Conservation (phyloP, 2,329 filamentous ascomycete genomes). For the Aspergillus phoenicis region DNA sequence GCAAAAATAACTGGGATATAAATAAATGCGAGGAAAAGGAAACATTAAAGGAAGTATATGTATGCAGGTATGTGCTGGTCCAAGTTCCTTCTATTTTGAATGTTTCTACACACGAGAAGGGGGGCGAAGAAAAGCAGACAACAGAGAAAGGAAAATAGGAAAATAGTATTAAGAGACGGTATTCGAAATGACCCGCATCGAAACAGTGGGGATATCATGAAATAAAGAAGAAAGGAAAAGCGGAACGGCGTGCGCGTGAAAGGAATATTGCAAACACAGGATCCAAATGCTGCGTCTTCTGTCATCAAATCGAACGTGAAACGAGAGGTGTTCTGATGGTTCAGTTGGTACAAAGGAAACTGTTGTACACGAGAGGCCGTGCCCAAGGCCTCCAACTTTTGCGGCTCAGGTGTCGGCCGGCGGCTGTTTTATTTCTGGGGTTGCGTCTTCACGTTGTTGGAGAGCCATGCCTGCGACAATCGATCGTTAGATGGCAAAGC, state of each 20-base stretch:
- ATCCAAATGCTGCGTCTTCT: conserved; percentile 45
- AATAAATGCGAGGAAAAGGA: not conserved
- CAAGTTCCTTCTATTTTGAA: conserved; percentile 21
- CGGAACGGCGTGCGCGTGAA: conserved; percentile 26
- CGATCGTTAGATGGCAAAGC: conserved; percentile 17
- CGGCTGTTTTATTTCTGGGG: conserved; percentile 40
- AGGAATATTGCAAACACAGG: conserved; percentile 23
- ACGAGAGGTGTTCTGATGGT: conserved; percentile 30
- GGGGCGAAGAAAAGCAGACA: conserved; percentile 10
- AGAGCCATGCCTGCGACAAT: conserved; percentile 66
- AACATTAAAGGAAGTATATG: conserved; percentile 1
- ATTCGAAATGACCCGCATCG: conserved; percentile 35
- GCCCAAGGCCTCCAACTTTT: not conserved
- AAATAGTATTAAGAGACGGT: conserved; percentile 35
- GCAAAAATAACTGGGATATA: not conserved
- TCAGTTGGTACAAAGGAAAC: conserved; percentile 23
- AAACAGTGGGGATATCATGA: conserved; percentile 50
- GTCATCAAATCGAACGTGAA: conserved; percentile 46
- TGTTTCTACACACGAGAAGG: conserved; percentile 19
- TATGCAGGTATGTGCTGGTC: conserved; percentile 14
- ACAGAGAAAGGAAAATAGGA: conserved; percentile 21
- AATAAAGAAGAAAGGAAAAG: conserved; percentile 26
- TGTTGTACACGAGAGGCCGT: conserved; percentile 39
- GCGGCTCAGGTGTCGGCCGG: conserved; percentile 7
- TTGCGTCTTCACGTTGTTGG: conserved; percentile 74